Percentiles rank a stretch among this genome's conserved stretches.
phyloP scores from a whole-genome alignment of 2,329 filamentous ascomycete species.

The Colletotrichum noveboracense region DNA sequence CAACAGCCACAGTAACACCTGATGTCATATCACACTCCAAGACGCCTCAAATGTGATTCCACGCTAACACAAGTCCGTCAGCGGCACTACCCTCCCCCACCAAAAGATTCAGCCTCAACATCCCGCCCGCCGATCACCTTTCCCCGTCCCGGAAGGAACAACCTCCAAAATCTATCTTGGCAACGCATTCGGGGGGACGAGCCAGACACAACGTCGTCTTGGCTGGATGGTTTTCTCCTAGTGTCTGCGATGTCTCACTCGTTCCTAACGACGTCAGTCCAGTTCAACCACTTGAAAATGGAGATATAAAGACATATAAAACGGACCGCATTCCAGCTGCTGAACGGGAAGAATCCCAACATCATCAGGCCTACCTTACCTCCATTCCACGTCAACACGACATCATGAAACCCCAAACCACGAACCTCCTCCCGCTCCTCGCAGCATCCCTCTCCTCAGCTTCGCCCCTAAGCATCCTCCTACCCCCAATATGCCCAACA shows the following conservation, averaged over 20 bases:
- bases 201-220: not conserved
- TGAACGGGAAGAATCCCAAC: no score
- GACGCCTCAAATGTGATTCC: rapidly evolving
- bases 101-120: not conserved
- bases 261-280: not conserved
- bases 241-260: rapidly evolving
- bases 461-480: not conserved
- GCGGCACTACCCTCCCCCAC: not conserved
- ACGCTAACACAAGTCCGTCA: not conserved
- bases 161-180: not conserved
- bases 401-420: not conserved
- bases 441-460: not conserved
- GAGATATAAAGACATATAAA: no score
- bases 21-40: not conserved
- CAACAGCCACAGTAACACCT: not conserved
- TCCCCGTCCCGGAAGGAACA: not conserved
- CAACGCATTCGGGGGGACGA: not conserved
- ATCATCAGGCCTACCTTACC: no score
- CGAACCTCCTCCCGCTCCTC: not conserved
- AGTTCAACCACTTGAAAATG: not conserved
- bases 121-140: not conserved
- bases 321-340: no score
- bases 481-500: not conserved
- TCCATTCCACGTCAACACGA: no score
- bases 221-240: not conserved